Evolutionary conservation across 106 monocot genomes (phyloP).

Genomic region (Triglochin maritima): DNA sequence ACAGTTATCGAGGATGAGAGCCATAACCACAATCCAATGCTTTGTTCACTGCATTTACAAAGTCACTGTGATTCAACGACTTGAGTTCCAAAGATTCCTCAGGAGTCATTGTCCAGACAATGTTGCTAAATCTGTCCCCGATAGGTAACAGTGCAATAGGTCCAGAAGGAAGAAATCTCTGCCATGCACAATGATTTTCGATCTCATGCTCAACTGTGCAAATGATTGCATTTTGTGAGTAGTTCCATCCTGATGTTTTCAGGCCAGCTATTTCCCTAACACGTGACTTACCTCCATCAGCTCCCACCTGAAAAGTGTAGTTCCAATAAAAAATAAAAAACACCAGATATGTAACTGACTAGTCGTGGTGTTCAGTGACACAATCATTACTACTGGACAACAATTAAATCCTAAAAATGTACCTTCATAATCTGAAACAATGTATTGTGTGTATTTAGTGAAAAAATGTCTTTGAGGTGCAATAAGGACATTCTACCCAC

Average conservation of each 20-base stretch:
- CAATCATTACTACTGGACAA: too few relatives aligned
- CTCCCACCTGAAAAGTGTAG: constrained; percentile 53
- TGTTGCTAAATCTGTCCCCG: constrained; percentile 77
- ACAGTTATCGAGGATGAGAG: constrained; percentile 41
- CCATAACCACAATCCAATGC: constrained; percentile 87
- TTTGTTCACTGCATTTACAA: constrained; percentile 66
- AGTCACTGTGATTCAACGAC: constrained; percentile 49
- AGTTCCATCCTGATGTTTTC: constrained; percentile 72
- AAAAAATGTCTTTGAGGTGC: too few relatives aligned
- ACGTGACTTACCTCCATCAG: constrained; percentile 85
- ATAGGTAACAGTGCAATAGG: constrained; percentile 94
- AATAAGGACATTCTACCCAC: too few relatives aligned
- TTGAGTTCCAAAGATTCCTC: constrained; percentile 41
- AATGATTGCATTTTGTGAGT: constrained; percentile 80
- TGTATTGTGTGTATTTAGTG: too few relatives aligned
- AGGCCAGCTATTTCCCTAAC: constrained; percentile 74
- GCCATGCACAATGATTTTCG: constrained; percentile 89
- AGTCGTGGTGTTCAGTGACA: too few relatives aligned
- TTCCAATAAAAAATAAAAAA: too few relatives aligned
- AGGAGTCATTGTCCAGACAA: constrained; percentile 95
- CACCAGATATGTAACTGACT: too few relatives aligned
- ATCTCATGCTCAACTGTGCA: constrained; percentile 78
- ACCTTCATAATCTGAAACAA: too few relatives aligned
- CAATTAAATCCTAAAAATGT: too few relatives aligned
- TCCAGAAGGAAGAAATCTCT: constrained; percentile 91